phyloP scores from a whole-genome alignment of 441 rosid genomes.

The Cnidoscolus chayamansa region DNA sequence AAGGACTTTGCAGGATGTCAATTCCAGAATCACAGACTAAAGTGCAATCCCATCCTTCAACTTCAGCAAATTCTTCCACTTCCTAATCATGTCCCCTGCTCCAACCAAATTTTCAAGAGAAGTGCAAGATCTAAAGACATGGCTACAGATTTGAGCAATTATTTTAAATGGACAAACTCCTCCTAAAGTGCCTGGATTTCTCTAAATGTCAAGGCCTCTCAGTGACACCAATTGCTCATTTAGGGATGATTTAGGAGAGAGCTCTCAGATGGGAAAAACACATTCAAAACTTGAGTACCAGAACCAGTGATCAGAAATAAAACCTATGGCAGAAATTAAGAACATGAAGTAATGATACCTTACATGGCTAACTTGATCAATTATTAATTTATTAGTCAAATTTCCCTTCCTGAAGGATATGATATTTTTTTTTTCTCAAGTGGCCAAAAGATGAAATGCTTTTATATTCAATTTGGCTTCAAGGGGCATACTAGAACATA shows the following conservation, averaged over 20 bases:
- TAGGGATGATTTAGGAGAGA: neutral
- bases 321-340: neutral
- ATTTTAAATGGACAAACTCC: neutral
- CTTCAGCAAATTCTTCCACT: neutral
- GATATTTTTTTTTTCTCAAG: neutral
- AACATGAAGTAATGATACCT: neutral
- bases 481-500: neutral
- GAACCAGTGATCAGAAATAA: neutral
- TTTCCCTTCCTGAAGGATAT: neutral
- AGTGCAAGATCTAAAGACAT: neutral
- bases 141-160: neutral
- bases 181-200: neutral
- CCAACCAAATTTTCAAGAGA: neutral
- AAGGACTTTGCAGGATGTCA: neutral
- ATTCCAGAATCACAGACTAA: neutral
- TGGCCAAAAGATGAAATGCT: neutral
- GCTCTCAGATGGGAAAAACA: neutral
- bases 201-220: neutral
- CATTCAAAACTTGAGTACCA: neutral
- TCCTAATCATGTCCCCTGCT: neutral
- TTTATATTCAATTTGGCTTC: neutral
- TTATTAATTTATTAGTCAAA: neutral
- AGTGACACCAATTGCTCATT: neutral
- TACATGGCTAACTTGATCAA: neutral
- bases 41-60: neutral